phyloP scores from a whole-genome alignment of 257 asterid species.

The Jacaranda mimosifolia region DNA sequence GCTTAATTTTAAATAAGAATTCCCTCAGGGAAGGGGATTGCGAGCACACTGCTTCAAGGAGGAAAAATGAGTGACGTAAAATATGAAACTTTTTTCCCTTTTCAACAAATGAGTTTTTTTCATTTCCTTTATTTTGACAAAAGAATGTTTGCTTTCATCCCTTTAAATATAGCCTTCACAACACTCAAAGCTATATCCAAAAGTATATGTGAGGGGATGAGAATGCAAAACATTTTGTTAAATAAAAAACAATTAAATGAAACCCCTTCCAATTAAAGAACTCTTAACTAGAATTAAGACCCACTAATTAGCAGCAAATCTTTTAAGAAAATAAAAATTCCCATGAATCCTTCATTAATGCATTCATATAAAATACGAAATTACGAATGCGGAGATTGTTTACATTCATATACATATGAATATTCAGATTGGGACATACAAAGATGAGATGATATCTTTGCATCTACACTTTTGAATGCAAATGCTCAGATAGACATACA shows the following conservation, averaged over 20 bases:
- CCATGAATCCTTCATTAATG: not conserved
- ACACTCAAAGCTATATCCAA: not conserved
- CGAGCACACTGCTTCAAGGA: not conserved
- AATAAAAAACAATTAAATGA: not conserved
- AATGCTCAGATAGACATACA: not conserved
- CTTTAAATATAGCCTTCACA: not conserved
- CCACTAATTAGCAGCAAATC: no score
- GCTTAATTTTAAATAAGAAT: conserved; percentile 13
- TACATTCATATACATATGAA: not conserved
- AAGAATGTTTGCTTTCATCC: not conserved
- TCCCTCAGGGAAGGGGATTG: not conserved
- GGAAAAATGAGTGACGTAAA: not conserved
- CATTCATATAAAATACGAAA: not conserved
- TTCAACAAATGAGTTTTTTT: not conserved
- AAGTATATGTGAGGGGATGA: not conserved
- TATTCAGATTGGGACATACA: not conserved
- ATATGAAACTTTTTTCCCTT: not conserved
- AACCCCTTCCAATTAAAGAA: no score
- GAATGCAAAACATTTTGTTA: not conserved
- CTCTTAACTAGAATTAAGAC: no score
- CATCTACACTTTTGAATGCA: not conserved
- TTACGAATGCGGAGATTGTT: not conserved
- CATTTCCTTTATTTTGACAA: not conserved
- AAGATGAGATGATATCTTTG: not conserved
- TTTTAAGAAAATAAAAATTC: not conserved